Conservation (phyloP, 2,329 filamentous ascomycete species). For the Rasamsonia emersonii region DNA sequence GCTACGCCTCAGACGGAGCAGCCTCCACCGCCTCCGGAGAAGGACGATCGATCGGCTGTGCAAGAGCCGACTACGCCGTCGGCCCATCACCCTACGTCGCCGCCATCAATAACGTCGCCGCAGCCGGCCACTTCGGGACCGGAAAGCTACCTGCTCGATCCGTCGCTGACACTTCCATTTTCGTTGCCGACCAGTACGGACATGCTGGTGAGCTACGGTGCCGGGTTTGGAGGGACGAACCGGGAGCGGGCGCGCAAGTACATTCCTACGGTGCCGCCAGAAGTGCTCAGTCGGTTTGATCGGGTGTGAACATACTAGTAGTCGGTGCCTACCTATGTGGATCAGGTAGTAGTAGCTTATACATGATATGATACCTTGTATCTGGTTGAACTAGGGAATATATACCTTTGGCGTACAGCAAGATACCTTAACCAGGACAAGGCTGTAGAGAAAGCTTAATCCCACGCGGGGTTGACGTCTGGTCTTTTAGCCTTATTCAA, state of each 20-base stretch:
- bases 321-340: no score
- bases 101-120: slow-evolving; percentile 10
- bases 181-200: slow-evolving; percentile 92
- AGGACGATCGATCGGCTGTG: not conserved
- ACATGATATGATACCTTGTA: no score
- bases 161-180: slow-evolving; percentile 87
- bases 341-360: no score
- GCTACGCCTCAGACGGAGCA: slow-evolving; percentile 19
- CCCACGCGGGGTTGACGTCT: no score
- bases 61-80: not conserved
- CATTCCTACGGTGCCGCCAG: slow-evolving; percentile 86
- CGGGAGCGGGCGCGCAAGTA: slow-evolving; percentile 89
- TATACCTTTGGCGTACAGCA: no score
- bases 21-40: slow-evolving; percentile 3
- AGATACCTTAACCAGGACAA: no score
- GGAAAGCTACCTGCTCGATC: slow-evolving; percentile 62
- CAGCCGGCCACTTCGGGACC: slow-evolving; percentile 3
- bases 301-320: slow-evolving; percentile 32
- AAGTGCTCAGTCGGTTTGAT: slow-evolving; percentile 85
- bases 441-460: no score
- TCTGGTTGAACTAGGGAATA: no score
- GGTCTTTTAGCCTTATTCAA: no score
- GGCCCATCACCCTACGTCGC: slow-evolving; percentile 16
- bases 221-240: slow-evolving; percentile 88
- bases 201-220: slow-evolving; percentile 92